These are phyloP conservation scores for Acacia acuminata DNA, from an alignment of 306 rosid species.

Conservation along the genomic window DNA sequence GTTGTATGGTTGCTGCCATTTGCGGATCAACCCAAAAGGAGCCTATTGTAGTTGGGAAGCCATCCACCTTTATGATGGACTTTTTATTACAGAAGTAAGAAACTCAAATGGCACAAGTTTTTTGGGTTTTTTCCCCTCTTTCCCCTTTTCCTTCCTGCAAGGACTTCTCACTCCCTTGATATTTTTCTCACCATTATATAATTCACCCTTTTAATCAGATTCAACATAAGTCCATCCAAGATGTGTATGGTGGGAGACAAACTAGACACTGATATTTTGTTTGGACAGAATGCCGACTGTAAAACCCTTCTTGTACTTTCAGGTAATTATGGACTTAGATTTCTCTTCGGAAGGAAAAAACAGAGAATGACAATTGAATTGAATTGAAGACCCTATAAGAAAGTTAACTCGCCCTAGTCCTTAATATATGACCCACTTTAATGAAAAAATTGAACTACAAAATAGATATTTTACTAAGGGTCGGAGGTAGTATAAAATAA, in stretches of 20 bases:
- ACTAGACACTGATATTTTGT: slow-evolving; percentile 90
- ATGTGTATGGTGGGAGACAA: slow-evolving; percentile 99
- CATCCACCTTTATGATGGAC: slow-evolving; percentile 90
- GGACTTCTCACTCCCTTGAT: slow-evolving; percentile 12
- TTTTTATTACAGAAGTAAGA: slow-evolving; percentile 74
- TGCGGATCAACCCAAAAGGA: slow-evolving; percentile 92
- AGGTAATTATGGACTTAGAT: slow-evolving; percentile 53
- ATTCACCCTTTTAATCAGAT: slow-evolving; percentile 51
- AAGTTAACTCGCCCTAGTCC: too few species aligned
- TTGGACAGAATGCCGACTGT: slow-evolving; percentile 91
- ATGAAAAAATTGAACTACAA: too few species aligned
- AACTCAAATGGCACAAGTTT: slow-evolving; percentile 19
- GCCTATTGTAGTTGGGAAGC: slow-evolving; percentile 89
- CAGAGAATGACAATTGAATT: neutral
- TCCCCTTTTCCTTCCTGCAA: neutral
- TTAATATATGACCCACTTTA: too few species aligned
- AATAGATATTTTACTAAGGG: too few species aligned
- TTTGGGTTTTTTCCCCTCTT: neutral
- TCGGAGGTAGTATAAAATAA: too few species aligned
- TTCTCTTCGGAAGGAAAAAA: neutral
- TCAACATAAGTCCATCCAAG: slow-evolving; percentile 70
- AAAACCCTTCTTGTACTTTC: slow-evolving; percentile 86
- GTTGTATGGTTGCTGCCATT: slow-evolving; percentile 93
- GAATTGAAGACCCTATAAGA: neutral
- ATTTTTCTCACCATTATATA: slow-evolving; percentile 9